A percentile compares a stretch with the other conserved stretches of the same genome.
Evolutionary conservation across 495 filamentous ascomycete genomes (phyloP).

Genomic region (Tuber umbilicatum): DNA sequence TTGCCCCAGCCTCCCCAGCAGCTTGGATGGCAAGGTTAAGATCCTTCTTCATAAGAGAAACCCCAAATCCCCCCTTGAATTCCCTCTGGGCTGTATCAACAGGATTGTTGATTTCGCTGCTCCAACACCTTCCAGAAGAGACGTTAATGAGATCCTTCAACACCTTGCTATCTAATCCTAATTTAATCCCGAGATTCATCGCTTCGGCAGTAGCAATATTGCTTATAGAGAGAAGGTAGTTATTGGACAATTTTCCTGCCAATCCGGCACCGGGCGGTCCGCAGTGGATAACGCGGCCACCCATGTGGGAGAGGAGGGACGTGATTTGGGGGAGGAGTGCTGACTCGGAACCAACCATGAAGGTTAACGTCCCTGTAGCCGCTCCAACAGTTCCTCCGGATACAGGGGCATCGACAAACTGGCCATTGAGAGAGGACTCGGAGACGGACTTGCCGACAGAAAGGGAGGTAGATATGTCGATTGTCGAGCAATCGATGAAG

Average conservation of each 20-base stretch:
- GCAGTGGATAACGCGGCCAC: constrained; percentile 71
- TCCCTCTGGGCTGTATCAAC: constrained; percentile 72
- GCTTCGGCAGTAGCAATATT: constrained; percentile 90
- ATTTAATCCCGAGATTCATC: constrained; percentile 81
- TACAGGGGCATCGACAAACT: constrained; percentile 75
- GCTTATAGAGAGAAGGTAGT: constrained; percentile 84
- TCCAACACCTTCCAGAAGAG: constrained; percentile 84
- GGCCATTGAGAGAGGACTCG: constrained; percentile 49
- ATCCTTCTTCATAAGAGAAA: constrained; percentile 80
- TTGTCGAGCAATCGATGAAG: constrained; percentile 80
- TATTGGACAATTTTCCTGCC: constrained; percentile 83
- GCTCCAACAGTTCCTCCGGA: constrained; percentile 83
- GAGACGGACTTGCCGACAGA: constrained; percentile 59
- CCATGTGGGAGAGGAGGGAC: constrained; percentile 67
- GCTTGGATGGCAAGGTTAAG: constrained; percentile 65
- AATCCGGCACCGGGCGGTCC: constrained; percentile 74
- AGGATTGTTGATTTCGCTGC: constrained; percentile 85
- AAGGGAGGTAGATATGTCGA: constrained; percentile 70
- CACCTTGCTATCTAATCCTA: constrained; percentile 73
- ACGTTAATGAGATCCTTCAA: constrained; percentile 76
- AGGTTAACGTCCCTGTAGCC: constrained; percentile 65
- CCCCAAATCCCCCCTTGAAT: constrained; percentile 76
- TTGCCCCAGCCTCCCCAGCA: constrained; percentile 60
- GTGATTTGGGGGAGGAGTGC: constrained; percentile 55
- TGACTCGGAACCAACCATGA: constrained; percentile 73